These are phyloP conservation scores for Bromus sterilis DNA, from an alignment of 176 grass and related monocot genomes.

Conservation along the genomic window DNA sequence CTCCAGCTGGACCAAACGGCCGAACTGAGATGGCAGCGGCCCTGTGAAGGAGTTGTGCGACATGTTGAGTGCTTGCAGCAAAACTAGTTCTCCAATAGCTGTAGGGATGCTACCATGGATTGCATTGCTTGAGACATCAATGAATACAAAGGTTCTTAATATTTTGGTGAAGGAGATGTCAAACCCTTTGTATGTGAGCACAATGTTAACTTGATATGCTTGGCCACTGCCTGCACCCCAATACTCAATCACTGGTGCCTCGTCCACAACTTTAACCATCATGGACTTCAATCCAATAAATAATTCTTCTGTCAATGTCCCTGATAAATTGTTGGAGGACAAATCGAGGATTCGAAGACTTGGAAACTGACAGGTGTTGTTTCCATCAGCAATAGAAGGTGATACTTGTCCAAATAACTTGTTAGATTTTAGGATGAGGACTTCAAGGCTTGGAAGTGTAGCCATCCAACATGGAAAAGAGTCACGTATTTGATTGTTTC, in stretches of 20 bases:
- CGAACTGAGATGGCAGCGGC: not conserved
- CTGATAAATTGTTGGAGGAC: constrained; percentile 24
- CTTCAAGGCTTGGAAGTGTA: constrained; percentile 31
- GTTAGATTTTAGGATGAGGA: constrained; percentile 20
- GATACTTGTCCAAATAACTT: not conserved
- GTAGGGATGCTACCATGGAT: not conserved
- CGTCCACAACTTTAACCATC: too few relatives aligned
- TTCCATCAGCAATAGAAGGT: too few relatives aligned
- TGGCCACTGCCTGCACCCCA: too few relatives aligned
- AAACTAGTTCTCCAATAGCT: not conserved
- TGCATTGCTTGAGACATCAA: not conserved
- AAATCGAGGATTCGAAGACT: constrained; percentile 6
- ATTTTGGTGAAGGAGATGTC: not conserved
- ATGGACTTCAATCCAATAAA: too few relatives aligned
- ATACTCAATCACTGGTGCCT: too few relatives aligned
- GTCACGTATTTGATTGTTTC: constrained; percentile 10
- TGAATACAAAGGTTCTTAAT: not conserved
- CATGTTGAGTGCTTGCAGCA: not conserved
- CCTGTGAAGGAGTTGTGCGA: constrained; percentile 35
- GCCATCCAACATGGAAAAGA: constrained; percentile 37
- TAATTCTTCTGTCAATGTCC: too few relatives aligned
- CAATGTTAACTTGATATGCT: constrained; percentile 19
- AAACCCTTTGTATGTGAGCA: not conserved
- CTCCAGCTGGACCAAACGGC: not conserved
- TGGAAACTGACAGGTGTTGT: not conserved